A percentile compares a stretch with the other conserved stretches of the same genome.
These are phyloP conservation scores for Coemansia umbellata DNA, from an alignment of 192 early-diverging fungal genomes.

Conservation along the genomic window DNA sequence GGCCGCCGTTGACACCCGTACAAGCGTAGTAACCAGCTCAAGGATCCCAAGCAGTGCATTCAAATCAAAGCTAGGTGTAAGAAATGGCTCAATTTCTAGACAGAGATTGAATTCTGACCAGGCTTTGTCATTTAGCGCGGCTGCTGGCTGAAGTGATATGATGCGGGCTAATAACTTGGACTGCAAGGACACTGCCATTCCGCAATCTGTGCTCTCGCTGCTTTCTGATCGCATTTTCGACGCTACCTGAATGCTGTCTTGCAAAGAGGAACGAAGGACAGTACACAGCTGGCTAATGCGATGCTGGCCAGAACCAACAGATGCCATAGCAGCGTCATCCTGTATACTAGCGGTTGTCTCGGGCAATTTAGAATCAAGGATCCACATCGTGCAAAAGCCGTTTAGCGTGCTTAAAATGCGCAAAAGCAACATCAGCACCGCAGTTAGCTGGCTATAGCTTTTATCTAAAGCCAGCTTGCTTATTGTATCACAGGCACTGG, in stretches of 20 bases:
- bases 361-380: neutral
- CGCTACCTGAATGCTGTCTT: neutral
- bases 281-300: conserved; percentile 6
- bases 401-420: conserved; percentile 8
- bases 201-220: neutral
- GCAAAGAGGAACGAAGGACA: conserved; percentile 4
- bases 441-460: conserved; percentile 16
- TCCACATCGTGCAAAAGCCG: conserved; percentile 23
- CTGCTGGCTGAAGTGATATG: conserved; percentile 11
- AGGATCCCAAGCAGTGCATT: conserved; percentile 22
- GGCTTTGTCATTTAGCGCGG: conserved; percentile 6
- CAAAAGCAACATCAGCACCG: conserved; percentile 23
- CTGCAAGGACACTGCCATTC: conserved; percentile 14
- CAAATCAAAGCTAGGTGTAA: conserved; percentile 14
- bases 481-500: conserved; percentile 13
- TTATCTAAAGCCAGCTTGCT: neutral
- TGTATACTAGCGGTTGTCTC: neutral
- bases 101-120: conserved; percentile 24
- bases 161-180: conserved; percentile 22
- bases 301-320: neutral
- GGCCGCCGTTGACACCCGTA: conserved; percentile 17
- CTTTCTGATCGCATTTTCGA: conserved; percentile 1
- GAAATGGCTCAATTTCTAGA: neutral
- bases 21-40: conserved; percentile 19
- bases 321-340: neutral